Evolutionary conservation across 2,329 filamentous ascomycete species (phyloP).

Genomic region (Neonectria punicea): DNA sequence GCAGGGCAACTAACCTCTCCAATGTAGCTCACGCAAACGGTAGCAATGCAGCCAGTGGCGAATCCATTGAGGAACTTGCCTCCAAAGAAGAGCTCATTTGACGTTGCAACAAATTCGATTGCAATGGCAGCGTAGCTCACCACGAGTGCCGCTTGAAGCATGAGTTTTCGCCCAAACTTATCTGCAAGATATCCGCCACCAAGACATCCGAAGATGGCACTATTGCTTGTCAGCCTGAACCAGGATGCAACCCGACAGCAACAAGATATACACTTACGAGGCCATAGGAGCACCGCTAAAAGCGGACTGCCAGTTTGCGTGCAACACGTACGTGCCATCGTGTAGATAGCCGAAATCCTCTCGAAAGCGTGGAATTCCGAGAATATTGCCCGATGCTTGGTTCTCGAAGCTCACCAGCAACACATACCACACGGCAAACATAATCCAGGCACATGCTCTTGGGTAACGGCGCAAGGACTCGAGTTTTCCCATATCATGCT

Average conservation of each 20-base stretch:
- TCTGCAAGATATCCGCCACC: slow-evolving; percentile 46
- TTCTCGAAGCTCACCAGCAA: slow-evolving; percentile 54
- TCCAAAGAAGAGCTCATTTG: slow-evolving; percentile 53
- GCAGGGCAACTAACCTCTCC: slow-evolving; percentile 41
- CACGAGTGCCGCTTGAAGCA: too few relatives aligned
- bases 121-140: slow-evolving; percentile 50
- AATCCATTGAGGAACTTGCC: slow-evolving; percentile 58
- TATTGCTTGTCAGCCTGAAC: slow-evolving; percentile 17
- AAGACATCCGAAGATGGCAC: slow-evolving; percentile 42
- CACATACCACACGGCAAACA: slow-evolving; percentile 53
- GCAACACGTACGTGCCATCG: slow-evolving; percentile 51
- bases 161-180: slow-evolving; percentile 37
- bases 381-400: slow-evolving; percentile 52
- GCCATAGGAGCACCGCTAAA: slow-evolving; percentile 56
- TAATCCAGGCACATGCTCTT: slow-evolving; percentile 46
- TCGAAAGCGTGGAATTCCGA: slow-evolving; percentile 56
- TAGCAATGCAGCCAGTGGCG: slow-evolving; percentile 42
- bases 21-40: slow-evolving; percentile 45
- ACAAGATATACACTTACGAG: slow-evolving; percentile 35
- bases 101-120: slow-evolving; percentile 54
- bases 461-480: slow-evolving; percentile 27
- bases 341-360: slow-evolving; percentile 55
- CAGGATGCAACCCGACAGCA: too few relatives aligned
- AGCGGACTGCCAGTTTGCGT: slow-evolving; percentile 56
- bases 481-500: slow-evolving; percentile 38